Percentiles rank a stretch among this genome's conserved stretches.
These are phyloP conservation scores for Colletotrichum musicola DNA, from an alignment of 2,329 filamentous ascomycete genomes.

Conservation along the genomic window DNA sequence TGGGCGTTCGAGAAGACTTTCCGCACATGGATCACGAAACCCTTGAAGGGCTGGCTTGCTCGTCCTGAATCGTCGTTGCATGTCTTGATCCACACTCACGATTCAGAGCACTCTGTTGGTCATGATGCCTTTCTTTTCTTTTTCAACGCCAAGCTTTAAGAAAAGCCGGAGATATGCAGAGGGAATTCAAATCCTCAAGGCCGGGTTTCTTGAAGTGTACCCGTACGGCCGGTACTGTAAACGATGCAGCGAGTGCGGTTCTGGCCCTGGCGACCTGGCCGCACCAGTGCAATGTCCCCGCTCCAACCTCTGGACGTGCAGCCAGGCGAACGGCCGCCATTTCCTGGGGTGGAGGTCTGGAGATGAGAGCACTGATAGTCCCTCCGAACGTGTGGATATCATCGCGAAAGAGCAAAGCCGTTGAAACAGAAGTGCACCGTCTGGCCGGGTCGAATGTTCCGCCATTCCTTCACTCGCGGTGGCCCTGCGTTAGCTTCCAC, in stretches of 20 bases:
- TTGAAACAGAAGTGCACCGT: slow-evolving; percentile 33
- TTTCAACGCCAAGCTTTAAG: too few species aligned
- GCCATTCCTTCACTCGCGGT: slow-evolving; percentile 16
- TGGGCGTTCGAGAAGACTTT: slow-evolving; percentile 17
- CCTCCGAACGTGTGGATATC: slow-evolving; percentile 1
- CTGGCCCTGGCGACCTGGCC: neutral
- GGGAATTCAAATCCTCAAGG: too few species aligned
- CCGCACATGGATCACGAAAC: neutral
- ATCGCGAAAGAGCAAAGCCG: slow-evolving; percentile 23
- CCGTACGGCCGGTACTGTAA: neutral
- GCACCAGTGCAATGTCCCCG: neutral
- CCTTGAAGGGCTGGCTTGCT: neutral
- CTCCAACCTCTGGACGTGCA: slow-evolving; percentile 5
- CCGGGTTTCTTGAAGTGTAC: neutral
- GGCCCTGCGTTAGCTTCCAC: slow-evolving; percentile 31
- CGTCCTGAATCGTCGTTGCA: slow-evolving; percentile 8
- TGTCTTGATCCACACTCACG: slow-evolving; percentile 5
- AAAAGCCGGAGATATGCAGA: too few species aligned
- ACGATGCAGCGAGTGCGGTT: too few species aligned
- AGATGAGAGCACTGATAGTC: slow-evolving; percentile 1
- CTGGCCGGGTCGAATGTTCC: slow-evolving; percentile 30
- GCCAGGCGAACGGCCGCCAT: slow-evolving; percentile 10
- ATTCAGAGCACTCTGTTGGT: neutral
- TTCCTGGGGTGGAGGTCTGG: neutral
- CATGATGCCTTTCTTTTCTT: too few species aligned